Evolutionary conservation across 1,284 basidiomycete species (phyloP).

Genomic region (Puccinia hordei): DNA sequence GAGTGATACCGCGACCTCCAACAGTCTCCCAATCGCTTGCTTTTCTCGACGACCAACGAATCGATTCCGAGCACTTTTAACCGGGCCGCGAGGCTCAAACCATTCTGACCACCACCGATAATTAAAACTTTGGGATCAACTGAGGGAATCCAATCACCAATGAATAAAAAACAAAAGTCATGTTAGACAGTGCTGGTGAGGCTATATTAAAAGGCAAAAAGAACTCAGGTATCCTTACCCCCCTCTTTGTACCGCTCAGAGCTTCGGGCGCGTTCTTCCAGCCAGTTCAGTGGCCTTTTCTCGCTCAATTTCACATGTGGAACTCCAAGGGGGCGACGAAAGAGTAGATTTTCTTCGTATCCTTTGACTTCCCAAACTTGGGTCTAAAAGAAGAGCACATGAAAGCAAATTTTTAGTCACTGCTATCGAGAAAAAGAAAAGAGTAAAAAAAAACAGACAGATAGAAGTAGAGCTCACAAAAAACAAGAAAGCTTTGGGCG

Average conservation of each 20-base stretch:
- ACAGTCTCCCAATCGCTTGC: slow-evolving; percentile 64
- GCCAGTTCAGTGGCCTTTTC: slow-evolving; percentile 9
- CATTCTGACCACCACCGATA: slow-evolving; percentile 70
- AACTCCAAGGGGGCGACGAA: slow-evolving; percentile 32
- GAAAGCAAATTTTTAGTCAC: neutral
- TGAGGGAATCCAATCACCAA: neutral
- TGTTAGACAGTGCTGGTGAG: neutral
- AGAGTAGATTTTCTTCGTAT: slow-evolving; percentile 22
- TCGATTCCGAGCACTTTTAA: slow-evolving; percentile 66
- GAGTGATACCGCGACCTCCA: slow-evolving; percentile 58
- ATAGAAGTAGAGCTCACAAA: neutral
- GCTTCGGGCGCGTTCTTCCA: slow-evolving; percentile 16
- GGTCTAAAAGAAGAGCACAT: neutral
- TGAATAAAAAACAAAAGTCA: neutral
- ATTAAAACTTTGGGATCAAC: slow-evolving; percentile 46
- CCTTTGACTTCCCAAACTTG: slow-evolving; percentile 48
- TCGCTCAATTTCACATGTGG: neutral
- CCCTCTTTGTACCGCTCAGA: slow-evolving; percentile 14
- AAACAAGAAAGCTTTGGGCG: slow-evolving; percentile 28
- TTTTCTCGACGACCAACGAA: slow-evolving; percentile 66
- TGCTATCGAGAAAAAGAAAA: neutral
- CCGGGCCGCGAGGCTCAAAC: slow-evolving; percentile 67
- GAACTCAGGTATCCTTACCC: too few relatives aligned
- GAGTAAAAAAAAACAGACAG: neutral
- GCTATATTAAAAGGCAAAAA: neutral